These are phyloP conservation scores for Phellopilus nigrolimitatus DNA, from an alignment of 1,284 basidiomycete species.

Conservation along the genomic window DNA sequence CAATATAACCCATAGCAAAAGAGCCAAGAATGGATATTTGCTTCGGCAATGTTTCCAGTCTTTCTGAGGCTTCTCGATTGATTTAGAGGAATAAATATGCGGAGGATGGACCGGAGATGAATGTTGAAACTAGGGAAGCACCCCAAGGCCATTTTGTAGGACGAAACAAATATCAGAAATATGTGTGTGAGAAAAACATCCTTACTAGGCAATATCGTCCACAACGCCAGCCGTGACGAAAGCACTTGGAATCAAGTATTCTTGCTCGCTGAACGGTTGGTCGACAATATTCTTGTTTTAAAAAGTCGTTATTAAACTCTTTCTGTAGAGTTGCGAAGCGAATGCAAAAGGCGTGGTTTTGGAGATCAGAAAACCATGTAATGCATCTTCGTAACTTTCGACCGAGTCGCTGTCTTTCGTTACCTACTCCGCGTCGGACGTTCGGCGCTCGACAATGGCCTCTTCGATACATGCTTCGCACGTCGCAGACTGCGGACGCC, in stretches of 20 bases:
- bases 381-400: slow-evolving; percentile 12
- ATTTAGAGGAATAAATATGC: background rate
- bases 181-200: background rate
- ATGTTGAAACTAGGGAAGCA: no score
- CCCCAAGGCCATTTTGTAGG: no score
- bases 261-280: background rate
- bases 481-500: background rate
- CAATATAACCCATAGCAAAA: no score
- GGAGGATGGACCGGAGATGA: no score
- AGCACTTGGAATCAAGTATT: no score
- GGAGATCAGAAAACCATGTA: slow-evolving; percentile 13
- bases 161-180: background rate
- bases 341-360: slow-evolving; percentile 12
- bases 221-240: no score
- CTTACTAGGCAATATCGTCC: background rate
- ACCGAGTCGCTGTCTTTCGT: background rate
- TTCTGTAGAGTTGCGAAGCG: background rate
- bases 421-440: slow-evolving; percentile 19
- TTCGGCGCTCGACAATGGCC: slow-evolving; percentile 19
- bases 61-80: background rate
- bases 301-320: background rate
- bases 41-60: no score
- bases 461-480: slow-evolving; percentile 25
- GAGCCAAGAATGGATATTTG: no score
- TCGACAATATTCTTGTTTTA: background rate